phyloP scores from a whole-genome alignment of 768 basidiomycete species.

The Tylopilus subfusipes region DNA sequence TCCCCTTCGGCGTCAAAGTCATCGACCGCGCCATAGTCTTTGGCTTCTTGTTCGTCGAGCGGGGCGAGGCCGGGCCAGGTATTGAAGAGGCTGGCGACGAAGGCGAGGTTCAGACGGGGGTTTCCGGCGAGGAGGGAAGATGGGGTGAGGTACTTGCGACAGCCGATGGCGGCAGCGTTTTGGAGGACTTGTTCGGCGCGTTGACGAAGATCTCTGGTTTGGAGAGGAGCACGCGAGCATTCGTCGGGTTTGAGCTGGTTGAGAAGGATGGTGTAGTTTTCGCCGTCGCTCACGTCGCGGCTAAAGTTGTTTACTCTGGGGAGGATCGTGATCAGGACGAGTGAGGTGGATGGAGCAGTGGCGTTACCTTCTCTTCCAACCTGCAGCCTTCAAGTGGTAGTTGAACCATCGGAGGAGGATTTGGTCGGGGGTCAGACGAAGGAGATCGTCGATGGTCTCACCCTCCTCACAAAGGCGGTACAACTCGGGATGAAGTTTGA shows the following conservation, averaged over 20 bases:
- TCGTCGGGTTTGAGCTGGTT: slow-evolving; percentile 94
- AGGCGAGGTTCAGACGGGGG: slow-evolving; percentile 95
- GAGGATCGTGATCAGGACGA: neutral
- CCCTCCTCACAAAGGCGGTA: slow-evolving; percentile 95
- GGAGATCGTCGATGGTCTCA: slow-evolving; percentile 94
- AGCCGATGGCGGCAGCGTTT: slow-evolving; percentile 91
- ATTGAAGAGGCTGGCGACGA: slow-evolving; percentile 99
- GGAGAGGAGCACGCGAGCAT: slow-evolving; percentile 87
- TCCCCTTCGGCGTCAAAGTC: slow-evolving; percentile 99
- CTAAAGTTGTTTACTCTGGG: slow-evolving; percentile 94
- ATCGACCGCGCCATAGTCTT: slow-evolving; percentile 84
- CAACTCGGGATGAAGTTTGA: slow-evolving; percentile 96
- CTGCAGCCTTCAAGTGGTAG: slow-evolving; percentile 94
- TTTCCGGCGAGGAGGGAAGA: slow-evolving; percentile 91
- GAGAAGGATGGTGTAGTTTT: slow-evolving; percentile 95
- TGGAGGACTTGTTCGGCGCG: slow-evolving; percentile 93
- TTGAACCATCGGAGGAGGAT: slow-evolving; percentile 99
- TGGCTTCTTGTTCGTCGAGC: slow-evolving; percentile 89
- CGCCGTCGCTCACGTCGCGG: slow-evolving; percentile 93
- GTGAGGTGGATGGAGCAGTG: too few species aligned
- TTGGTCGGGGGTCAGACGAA: slow-evolving; percentile 93
- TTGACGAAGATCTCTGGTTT: slow-evolving; percentile 74
- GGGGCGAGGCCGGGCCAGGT: slow-evolving; percentile 94
- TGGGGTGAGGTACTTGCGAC: slow-evolving; percentile 92
- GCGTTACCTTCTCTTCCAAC: slow-evolving; percentile 76